Conservation (phyloP, 768 basidiomycete genomes). For the Mrakia gelida region DNA sequence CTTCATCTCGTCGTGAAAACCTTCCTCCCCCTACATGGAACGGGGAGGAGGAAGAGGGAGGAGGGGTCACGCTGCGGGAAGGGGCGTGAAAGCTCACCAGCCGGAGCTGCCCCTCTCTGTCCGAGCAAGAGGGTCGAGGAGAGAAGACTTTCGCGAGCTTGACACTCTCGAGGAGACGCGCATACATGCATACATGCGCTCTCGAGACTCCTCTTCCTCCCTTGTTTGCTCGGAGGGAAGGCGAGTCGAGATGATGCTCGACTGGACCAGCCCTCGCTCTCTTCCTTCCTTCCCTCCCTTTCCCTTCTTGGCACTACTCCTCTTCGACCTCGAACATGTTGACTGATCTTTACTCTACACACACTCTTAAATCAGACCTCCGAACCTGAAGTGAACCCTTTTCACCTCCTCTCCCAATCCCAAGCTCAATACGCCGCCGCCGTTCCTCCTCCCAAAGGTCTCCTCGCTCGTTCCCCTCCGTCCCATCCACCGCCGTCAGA, state of each 20-base stretch:
- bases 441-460: background rate
- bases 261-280: background rate
- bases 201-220: background rate
- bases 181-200: too few species aligned
- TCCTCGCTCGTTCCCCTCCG: background rate
- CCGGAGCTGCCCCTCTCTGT: background rate
- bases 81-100: background rate
- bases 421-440: slow-evolving; percentile 22
- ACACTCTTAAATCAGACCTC: background rate
- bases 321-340: background rate
- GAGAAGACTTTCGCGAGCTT: too few species aligned
- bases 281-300: background rate
- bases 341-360: background rate
- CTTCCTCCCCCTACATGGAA: background rate
- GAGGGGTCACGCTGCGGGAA: background rate
- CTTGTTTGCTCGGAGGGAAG: background rate
- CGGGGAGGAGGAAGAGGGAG: background rate
- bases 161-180: too few species aligned
- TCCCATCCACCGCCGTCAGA: slow-evolving; percentile 12
- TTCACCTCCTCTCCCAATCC: slow-evolving; percentile 27
- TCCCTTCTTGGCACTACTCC: background rate
- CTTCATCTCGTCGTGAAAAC: background rate
- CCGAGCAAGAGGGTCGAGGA: background rate
- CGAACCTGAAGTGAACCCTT: slow-evolving; percentile 19
- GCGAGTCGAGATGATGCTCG: slow-evolving; percentile 6